Percentiles rank a stretch among this genome's conserved stretches.
These are phyloP conservation scores for Vicia faba DNA, from an alignment of 306 rosid species.

Conservation along the genomic window DNA sequence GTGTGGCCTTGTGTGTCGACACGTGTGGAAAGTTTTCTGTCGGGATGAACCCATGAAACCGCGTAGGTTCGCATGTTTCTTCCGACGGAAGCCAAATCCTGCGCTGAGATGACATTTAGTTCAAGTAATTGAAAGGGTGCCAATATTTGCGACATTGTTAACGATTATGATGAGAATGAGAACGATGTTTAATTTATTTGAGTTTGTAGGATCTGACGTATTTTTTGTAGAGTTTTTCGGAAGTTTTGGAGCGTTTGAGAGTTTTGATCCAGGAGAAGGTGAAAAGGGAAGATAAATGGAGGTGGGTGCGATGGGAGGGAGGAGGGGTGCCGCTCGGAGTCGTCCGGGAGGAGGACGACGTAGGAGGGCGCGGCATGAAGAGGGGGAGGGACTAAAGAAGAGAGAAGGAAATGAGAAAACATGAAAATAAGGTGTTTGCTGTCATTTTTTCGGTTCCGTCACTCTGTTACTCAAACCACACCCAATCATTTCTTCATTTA, in stretches of 20 bases:
- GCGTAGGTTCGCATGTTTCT: conserved; percentile 83
- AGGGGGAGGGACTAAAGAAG: not conserved
- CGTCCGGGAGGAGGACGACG: conserved; percentile 38
- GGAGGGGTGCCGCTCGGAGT: conserved; percentile 17
- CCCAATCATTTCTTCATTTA: conserved; percentile 14
- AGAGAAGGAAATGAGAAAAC: not conserved
- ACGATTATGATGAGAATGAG: not conserved
- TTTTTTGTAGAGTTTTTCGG: conserved; percentile 28
- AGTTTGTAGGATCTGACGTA: conserved; percentile 24
- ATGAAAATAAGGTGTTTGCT: conserved; percentile 29
- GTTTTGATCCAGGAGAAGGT: conserved; percentile 14
- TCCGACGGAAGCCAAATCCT: conserved; percentile 61
- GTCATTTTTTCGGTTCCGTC: not conserved
- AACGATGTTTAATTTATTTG: conserved; percentile 8
- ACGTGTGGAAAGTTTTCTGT: conserved; percentile 75
- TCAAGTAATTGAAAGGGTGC: conserved; percentile 77
- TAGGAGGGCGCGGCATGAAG: conserved; percentile 41
- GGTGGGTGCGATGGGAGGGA: not conserved
- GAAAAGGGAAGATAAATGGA: conserved; percentile 10
- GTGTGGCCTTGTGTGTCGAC: conserved; percentile 74
- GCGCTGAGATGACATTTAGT: conserved; percentile 75
- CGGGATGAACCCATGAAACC: conserved; percentile 76
- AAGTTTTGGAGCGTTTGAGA: conserved; percentile 21
- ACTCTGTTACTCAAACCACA: not conserved
- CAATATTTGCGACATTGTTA: conserved; percentile 48